These are phyloP conservation scores for Lepraria neglecta DNA, from an alignment of 495 filamentous ascomycete species.

Conservation along the genomic window DNA sequence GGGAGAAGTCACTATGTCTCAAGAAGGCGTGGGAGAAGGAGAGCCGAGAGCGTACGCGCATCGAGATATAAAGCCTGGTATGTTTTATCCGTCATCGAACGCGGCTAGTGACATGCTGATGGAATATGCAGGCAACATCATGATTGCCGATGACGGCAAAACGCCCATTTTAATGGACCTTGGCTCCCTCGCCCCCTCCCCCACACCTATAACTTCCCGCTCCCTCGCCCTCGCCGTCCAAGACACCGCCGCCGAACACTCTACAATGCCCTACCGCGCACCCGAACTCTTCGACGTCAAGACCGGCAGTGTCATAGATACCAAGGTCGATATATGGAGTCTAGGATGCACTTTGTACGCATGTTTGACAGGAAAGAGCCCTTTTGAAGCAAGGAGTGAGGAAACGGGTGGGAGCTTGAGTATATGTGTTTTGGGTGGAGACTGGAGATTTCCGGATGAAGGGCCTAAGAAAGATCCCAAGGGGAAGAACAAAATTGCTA, in stretches of 20 bases:
- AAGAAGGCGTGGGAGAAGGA: constrained; percentile 66
- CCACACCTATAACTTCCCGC: constrained; percentile 86
- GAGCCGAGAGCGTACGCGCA: constrained; percentile 81
- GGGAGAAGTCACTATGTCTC: constrained; percentile 64
- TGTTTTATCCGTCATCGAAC: background rate
- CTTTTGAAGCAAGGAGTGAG: constrained; percentile 90
- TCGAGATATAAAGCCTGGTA: constrained; percentile 95
- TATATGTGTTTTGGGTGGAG: constrained; percentile 83
- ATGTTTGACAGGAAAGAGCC: constrained; percentile 89
- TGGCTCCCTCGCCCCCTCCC: constrained; percentile 81
- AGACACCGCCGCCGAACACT: constrained; percentile 90
- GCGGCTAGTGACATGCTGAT: constrained; percentile 6
- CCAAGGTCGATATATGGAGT: constrained; percentile 97
- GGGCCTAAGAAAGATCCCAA: constrained; percentile 44
- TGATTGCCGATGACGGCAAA: constrained; percentile 53
- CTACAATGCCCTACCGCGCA: constrained; percentile 96
- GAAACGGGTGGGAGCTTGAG: constrained; percentile 92
- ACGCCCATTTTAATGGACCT: constrained; percentile 96
- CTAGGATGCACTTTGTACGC: constrained; percentile 94
- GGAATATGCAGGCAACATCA: constrained; percentile 61
- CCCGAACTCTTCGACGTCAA: constrained; percentile 98
- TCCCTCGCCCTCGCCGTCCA: constrained; percentile 86
- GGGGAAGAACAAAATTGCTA: constrained; percentile 51
- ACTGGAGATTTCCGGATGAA: constrained; percentile 93
- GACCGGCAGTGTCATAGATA: constrained; percentile 85